Base-by-base conservation (phyloP, 352 stramenopile species). In the Pythium guiyangense region DNA sequence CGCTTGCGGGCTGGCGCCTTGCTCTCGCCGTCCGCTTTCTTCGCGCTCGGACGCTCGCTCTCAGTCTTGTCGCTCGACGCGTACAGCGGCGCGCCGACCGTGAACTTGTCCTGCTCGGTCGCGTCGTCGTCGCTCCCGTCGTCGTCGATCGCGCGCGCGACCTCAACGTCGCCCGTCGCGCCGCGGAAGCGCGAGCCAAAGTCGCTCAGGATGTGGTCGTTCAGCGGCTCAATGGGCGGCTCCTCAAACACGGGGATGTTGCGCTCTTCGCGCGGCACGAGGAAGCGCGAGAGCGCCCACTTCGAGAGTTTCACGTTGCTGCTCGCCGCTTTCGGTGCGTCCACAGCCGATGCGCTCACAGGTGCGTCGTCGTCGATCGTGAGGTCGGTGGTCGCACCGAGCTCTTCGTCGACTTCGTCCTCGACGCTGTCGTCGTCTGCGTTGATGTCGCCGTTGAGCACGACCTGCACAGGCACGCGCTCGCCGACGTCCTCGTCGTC, bases 151-250 rank as follows among this genome's bases (percentile, higher is more conserved):
- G 73, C 49, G 52, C 84, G 83, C 55, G 88, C 63, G 17, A 88
- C 63, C 4, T 60, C 58, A 49, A 89, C 67, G 17, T 83, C 67
- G 35, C 79, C 72, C 2, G 75, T 62, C 11, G 53, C 34, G 17
- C 82, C 79, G 29, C 84, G 81, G 57, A 81, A 88, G 26, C 84
- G 70, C 34, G 81, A 81, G 59, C 80, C 66, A 66, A 94, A 94
- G 52, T 94, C 84, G 42, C 74, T 88, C 43, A 94, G 60, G 47
- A 94, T 94, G 55, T 84, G 88, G 49, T 94, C 84, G 42, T 90
- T 91, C n/a, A 94, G 63, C 45, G 84, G 81, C 58, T 94, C 81
- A 11, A 94, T 58, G 14, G 79, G 74, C 27, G 72, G 67, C 49
- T 92, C 77, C 51, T 90, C 81, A 8, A 86, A 37, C 47, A 80